Evolutionary conservation across 192 early-diverging fungal genomes (phyloP).

Genomic region (Phycomyces nitens): DNA sequence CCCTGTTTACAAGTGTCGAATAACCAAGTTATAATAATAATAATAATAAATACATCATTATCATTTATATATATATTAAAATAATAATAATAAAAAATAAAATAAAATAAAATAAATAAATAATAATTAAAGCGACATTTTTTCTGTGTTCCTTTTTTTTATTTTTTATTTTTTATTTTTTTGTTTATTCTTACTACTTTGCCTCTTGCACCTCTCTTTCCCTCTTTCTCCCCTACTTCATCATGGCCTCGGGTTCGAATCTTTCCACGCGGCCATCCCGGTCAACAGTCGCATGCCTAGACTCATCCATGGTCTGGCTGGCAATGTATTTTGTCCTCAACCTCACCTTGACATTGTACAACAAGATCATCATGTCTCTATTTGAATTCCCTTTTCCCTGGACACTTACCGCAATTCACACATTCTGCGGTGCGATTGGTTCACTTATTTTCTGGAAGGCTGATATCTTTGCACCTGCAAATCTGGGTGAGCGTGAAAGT

Average conservation of each 20-base stretch:
- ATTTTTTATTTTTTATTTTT: too few species aligned
- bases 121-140: too few species aligned
- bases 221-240: not conserved
- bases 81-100: too few species aligned
- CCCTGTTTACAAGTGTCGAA: too few species aligned
- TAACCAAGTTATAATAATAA: too few species aligned
- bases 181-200: too few species aligned
- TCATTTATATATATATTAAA: too few species aligned
- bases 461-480: slow-evolving; percentile 51
- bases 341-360: slow-evolving; percentile 77
- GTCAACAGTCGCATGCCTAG: not conserved
- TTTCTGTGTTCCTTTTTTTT: too few species aligned
- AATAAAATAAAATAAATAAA: too few species aligned
- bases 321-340: slow-evolving; percentile 70
- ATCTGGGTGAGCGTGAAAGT: slow-evolving; percentile 54
- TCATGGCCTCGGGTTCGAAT: not conserved
- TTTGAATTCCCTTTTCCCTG: slow-evolving; percentile 79
- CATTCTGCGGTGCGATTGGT: slow-evolving; percentile 67
- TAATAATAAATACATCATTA: too few species aligned
- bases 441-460: slow-evolving; percentile 45
- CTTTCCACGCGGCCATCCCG: not conserved
- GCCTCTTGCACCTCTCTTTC: too few species aligned
- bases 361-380: slow-evolving; percentile 76
- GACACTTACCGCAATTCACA: slow-evolving; percentile 85
- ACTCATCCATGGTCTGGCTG: slow-evolving; percentile 49